Conservation (phyloP, 140 eudicot genomes). For the Stevia rebaudiana region DNA sequence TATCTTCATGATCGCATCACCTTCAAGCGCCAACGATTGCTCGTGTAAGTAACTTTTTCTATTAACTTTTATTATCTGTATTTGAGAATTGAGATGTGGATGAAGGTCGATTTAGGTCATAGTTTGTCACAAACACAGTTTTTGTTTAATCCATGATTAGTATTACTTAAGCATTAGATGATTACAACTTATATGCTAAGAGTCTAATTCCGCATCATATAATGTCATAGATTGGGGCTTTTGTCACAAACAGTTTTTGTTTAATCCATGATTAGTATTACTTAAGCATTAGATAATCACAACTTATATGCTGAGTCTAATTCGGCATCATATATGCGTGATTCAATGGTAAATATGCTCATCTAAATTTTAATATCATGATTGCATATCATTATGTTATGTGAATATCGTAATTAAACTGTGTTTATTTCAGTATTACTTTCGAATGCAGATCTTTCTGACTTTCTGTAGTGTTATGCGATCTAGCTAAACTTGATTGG, state of each 20-base stretch:
- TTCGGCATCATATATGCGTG: not conserved
- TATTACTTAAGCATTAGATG: not conserved
- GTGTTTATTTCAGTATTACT: not conserved
- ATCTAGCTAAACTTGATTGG: slow-evolving; percentile 16
- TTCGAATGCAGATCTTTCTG: not conserved
- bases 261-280: not conserved
- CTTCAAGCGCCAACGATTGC: slow-evolving; percentile 37
- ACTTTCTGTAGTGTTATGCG: slow-evolving; percentile 10
- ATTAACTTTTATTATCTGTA: not conserved
- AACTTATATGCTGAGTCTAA: slow-evolving; percentile 2
- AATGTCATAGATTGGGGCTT: slow-evolving; percentile 2
- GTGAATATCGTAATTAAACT: slow-evolving; percentile 4
- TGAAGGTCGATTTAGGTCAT: not conserved
- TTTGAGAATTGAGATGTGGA: not conserved
- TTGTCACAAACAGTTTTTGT: not conserved
- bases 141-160: not conserved
- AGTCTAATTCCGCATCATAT: not conserved
- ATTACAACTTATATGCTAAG: slow-evolving; percentile 9
- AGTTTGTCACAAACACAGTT: not conserved
- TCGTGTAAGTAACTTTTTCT: slow-evolving; percentile 27
- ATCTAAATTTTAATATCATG: not conserved
- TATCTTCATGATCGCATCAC: slow-evolving; percentile 36
- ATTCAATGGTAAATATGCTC: slow-evolving; percentile 3
- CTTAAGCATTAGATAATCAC: not conserved
- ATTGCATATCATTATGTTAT: not conserved